Conservation (phyloP, 768 basidiomycete species). For the Boletus eberwhitei region DNA sequence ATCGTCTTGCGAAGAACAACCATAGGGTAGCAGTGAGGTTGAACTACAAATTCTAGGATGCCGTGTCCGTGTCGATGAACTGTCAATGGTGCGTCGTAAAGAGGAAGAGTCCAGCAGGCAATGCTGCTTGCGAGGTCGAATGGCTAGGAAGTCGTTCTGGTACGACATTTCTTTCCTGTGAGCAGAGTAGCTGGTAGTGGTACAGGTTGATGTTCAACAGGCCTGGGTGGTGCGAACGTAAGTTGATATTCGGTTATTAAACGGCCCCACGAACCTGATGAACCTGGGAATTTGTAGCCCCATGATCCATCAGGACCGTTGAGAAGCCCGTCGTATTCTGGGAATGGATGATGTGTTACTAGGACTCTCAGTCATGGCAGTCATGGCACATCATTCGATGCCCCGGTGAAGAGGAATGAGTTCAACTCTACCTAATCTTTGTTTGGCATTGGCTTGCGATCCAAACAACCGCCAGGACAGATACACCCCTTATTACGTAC, state of each 20-base stretch:
- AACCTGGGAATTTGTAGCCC: conserved; percentile 6
- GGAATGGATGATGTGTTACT: neutral
- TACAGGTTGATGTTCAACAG: conserved; percentile 24
- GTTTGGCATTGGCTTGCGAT: conserved; percentile 13
- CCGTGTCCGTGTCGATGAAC: conserved; percentile 5
- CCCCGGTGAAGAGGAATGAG: neutral
- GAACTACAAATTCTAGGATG: conserved; percentile 12
- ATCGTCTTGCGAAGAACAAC: neutral
- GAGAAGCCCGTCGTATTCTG: neutral
- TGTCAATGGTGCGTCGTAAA: neutral
- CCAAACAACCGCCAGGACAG: neutral
- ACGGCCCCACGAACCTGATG: conserved; percentile 8
- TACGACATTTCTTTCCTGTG: conserved; percentile 16
- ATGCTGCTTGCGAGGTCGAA: conserved; percentile 4
- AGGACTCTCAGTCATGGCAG: too few species aligned
- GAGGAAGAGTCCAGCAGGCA: neutral
- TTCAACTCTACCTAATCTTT: neutral
- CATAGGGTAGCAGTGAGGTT: conserved; percentile 5
- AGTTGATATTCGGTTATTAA: conserved; percentile 28
- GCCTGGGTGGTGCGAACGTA: conserved; percentile 18
- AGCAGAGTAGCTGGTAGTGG: conserved; percentile 11
- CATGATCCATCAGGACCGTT: neutral
- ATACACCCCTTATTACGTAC: neutral
- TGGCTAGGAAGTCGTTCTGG: conserved; percentile 11
- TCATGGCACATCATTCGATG: neutral